Evolutionary conservation across 163 green algal species (phyloP).

Genomic region (Chlorella variabilis): DNA sequence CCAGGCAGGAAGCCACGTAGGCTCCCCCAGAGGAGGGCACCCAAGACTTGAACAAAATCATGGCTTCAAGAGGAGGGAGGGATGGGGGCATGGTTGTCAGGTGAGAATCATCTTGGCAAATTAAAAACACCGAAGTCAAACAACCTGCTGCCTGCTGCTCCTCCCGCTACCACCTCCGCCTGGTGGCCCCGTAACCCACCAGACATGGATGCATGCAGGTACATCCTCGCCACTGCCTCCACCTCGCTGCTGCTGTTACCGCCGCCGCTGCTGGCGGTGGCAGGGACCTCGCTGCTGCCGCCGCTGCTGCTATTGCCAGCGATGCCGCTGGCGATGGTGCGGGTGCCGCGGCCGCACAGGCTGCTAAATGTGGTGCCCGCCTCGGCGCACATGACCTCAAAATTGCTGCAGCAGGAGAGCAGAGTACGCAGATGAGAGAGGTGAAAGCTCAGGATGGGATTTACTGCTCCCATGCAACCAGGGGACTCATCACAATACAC

Average conservation of each 20-base stretch:
- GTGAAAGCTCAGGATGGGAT: too few relatives aligned
- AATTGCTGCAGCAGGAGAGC: conserved; percentile 30
- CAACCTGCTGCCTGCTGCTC: too few relatives aligned
- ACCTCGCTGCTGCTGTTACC: too few relatives aligned
- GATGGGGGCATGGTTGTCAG: not conserved
- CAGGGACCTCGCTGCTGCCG: not conserved
- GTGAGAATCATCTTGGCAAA: not conserved
- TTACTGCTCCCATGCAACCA: too few relatives aligned
- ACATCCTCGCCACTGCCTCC: conserved; percentile 2
- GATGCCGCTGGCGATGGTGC: not conserved
- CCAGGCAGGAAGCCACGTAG: conserved; percentile 46
- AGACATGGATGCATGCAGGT: conserved; percentile 37
- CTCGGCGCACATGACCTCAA: conserved; percentile 45
- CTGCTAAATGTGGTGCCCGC: conserved; percentile 32
- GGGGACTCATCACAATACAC: too few relatives aligned
- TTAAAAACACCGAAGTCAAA: not conserved
- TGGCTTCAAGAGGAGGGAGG: conserved; percentile 39
- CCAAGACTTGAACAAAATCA: conserved; percentile 71
- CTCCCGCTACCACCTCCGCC: not conserved
- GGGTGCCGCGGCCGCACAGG: conserved; percentile 27
- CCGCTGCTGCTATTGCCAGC: not conserved
- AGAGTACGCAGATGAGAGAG: too few relatives aligned
- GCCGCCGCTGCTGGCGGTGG: not conserved
- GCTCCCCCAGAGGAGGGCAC: conserved; percentile 49
- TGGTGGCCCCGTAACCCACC: not conserved